phyloP scores from a whole-genome alignment of 1,139 yeast genomes.

The Geotrichum phurueaensis region DNA sequence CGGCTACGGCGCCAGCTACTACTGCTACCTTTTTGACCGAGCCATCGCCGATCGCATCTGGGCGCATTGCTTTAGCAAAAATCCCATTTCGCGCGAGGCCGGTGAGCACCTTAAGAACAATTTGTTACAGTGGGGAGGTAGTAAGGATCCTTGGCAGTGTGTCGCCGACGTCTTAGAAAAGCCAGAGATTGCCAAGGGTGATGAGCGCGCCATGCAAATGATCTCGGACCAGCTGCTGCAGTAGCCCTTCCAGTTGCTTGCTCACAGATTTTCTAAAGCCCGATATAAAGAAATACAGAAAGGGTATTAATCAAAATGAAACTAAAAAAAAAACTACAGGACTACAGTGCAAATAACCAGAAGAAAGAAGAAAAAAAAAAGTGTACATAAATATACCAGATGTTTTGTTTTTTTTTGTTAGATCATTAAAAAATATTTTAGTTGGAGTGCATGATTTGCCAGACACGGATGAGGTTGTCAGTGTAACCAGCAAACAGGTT shows the following conservation, averaged over 20 bases:
- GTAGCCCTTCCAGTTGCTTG: not conserved
- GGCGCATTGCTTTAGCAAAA: constrained; percentile 55
- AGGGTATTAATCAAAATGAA: not conserved
- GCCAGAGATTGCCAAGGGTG: constrained; percentile 59
- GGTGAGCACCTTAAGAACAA: constrained; percentile 70
- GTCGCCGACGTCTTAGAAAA: constrained; percentile 71
- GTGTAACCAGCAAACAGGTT: constrained; percentile 99
- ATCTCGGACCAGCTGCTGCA: constrained; percentile 31
- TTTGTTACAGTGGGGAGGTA: constrained; percentile 89
- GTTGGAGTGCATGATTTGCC: constrained; percentile 98
- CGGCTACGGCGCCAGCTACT: constrained; percentile 91
- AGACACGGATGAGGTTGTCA: constrained; percentile 98
- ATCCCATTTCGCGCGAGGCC: constrained; percentile 62
- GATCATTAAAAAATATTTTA: constrained; percentile 28
- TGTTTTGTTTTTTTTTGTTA: constrained; percentile 5
- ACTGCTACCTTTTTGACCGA: constrained; percentile 84
- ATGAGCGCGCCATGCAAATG: constrained; percentile 63
- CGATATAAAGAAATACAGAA: not conserved
- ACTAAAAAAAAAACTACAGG: not conserved
- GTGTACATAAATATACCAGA: not conserved
- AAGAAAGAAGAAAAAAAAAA: not conserved
- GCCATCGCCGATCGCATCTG: constrained; percentile 89
- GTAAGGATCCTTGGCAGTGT: constrained; percentile 83
- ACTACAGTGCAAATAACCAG: not conserved
- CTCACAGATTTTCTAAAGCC: not conserved